Evolutionary conservation across 2,329 filamentous ascomycete genomes (phyloP), one percentile per base, ranked within the genome.

Genomic region (Diaporthe citri): DNA sequence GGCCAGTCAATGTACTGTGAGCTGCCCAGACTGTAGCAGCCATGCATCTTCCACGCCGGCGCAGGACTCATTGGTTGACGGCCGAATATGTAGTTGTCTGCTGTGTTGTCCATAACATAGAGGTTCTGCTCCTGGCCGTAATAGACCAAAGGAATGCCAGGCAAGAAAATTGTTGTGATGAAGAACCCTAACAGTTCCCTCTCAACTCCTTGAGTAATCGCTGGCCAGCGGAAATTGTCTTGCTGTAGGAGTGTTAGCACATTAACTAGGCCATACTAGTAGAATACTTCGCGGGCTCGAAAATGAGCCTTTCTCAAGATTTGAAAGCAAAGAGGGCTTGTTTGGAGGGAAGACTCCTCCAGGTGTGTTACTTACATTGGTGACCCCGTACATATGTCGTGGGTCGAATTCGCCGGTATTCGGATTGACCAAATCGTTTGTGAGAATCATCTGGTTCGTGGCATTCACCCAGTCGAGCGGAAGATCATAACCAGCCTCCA

Each of bases 101-200:
- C 90, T 0, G 90, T 91, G 71, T 88, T 91, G 79, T 93, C 91
- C 1, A 92, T 82, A 0, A 90, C 82, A 77, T 92, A 92, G 74
- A 91, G 90, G 0, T 86, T 88, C 80, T 93, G 91, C 78, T 93
- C 91, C 79, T 93, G 90, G 31, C 91, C 90, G 87, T 89, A 93
- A 25, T 89, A 85, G 28, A 92, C 81, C 55, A 91, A 80, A 1
- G 91, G 90, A 36, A 91, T 90, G 9, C 91, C 90, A 0, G 91
- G 90, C 80, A 92, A 84, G 71, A 90, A 83, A 55, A 92, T 79
- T 1, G 90, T 90, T 1, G 88, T 89, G 64, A 93, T 87, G 78
- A 91, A 92, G 36, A 88, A 84, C 2, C 85, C 90, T 1, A 92
- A 81, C 8, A 92, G 82, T 79, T 89, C 87, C 56, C 89, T 86